Conservation (phyloP, 1,284 basidiomycete genomes). For the Schizophyllum commune region DNA sequence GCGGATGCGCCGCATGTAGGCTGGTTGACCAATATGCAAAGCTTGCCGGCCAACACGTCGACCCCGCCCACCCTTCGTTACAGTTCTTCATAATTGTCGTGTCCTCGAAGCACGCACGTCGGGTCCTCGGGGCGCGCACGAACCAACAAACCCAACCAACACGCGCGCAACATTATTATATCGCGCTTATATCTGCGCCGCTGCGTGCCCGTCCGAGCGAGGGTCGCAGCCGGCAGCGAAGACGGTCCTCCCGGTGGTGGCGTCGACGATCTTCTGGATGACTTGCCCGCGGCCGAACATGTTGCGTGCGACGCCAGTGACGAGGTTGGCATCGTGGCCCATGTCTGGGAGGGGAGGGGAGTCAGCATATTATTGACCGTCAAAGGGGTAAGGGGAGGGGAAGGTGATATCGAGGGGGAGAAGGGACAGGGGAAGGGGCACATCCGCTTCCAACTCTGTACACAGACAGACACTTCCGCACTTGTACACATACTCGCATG, state of each 20-base stretch:
- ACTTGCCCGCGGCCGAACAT: conserved; percentile 93
- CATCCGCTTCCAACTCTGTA: no score
- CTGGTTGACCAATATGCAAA: conserved; percentile 1
- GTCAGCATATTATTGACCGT: no score
- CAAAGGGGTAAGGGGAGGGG: background rate
- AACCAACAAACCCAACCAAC: no score
- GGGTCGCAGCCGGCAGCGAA: conserved; percentile 90
- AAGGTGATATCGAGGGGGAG: no score
- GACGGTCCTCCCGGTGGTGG: conserved; percentile 51
- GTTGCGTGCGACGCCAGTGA: conserved; percentile 53
- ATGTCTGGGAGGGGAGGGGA: conserved; percentile 42
- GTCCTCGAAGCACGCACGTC: no score
- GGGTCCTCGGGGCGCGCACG: no score
- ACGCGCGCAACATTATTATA: background rate
- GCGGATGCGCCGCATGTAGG: conserved; percentile 64
- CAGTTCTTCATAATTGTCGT: background rate
- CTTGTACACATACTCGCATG: background rate
- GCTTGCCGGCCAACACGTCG: background rate
- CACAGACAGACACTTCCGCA: no score
- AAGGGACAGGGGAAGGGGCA: no score
- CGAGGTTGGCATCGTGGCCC: conserved; percentile 76
- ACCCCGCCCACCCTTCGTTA: background rate
- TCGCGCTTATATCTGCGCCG: conserved; percentile 66
- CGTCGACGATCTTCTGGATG: conserved; percentile 70
- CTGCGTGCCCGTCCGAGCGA: conserved; percentile 83